Evolutionary conservation across 148 eudicot genomes (phyloP), one percentile per base, ranked within the genome.

Genomic region (Diospyros lotus): DNA sequence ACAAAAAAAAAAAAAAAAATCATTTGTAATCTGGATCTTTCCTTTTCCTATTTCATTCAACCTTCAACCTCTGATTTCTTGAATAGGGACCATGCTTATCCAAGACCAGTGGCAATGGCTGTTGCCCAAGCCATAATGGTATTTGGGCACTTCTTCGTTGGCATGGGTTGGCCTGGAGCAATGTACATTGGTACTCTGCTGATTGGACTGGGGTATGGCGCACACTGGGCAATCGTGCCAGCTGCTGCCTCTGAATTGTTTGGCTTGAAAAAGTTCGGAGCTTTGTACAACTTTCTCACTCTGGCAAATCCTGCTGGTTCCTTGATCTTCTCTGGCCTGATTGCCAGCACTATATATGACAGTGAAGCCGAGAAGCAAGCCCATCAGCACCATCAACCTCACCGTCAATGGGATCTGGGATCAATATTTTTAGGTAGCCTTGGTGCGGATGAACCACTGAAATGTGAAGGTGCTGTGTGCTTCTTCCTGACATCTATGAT

Each of bases 201-300:
- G 75, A 91, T 91, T 5, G 98, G 98, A 46, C 98, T 94, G 51
- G 97, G 98, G 18, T 94, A 94, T 75, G 98, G 98, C 38, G 94
- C 97, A 15, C 98, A 94, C 78, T 94, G 98, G 98, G 92, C 98
- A 2, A 90, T 94, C 42, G 90, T 86, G 39, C 98, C 98, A 1
- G 95, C 98, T 70, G 80, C 97, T 39, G 93, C 93, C 12, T 94
- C 98, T 2, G 98, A 94, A 82, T 75, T 94, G 69, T 94, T 94
- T 77, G 98, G 98, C 17, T 73, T 91, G 73, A 91, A 92, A 79
- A 94, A 90, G 46, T 90, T 94, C 50, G 98, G 97, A 58, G 87
- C 97, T 1, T 60, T 94, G 44, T 94, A 94, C 73, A 91, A 94
- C 85, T 90, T 94, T 77, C 89, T 94, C 46, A 94, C 97, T 48